phyloP scores from a whole-genome alignment of 768 basidiomycete genomes.

The Hirschioporus abietinus region DNA sequence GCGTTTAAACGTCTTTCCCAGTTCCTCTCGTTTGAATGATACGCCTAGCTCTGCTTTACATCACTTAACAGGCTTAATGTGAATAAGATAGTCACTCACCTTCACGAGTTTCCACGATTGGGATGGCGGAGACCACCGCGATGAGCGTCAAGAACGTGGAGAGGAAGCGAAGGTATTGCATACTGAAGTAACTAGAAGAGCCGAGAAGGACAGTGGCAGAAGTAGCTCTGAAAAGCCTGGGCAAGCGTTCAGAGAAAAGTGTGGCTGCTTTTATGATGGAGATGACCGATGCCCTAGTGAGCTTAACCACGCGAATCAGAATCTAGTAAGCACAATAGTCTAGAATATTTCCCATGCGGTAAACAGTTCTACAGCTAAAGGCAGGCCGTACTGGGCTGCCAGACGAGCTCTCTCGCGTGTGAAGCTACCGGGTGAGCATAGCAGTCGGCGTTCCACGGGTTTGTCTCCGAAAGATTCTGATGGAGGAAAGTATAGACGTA shows the following conservation, averaged over 20 bases:
- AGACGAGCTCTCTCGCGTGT: neutral
- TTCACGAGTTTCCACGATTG: neutral
- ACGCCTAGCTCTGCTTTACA: neutral
- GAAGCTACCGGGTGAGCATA: too few species aligned
- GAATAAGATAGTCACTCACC: neutral
- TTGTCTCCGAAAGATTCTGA: neutral
- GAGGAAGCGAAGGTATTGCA: neutral
- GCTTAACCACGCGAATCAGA: too few species aligned
- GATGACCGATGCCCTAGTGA: neutral
- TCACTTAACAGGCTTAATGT: neutral
- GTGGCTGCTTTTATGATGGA: neutral
- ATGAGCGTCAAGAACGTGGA: neutral
- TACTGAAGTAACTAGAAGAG: neutral
- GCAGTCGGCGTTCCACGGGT: neutral
- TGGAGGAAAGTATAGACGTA: neutral
- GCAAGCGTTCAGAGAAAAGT: neutral
- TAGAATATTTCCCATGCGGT: neutral
- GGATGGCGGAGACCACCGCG: neutral
- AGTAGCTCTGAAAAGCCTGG: neutral
- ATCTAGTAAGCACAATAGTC: neutral
- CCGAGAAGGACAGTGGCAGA: neutral
- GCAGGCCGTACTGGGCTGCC: neutral
- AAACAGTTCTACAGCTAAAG: neutral
- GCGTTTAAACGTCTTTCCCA: too few species aligned
- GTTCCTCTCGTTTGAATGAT: neutral